Evolutionary conservation across 768 basidiomycete species (phyloP).

Genomic region (Kwoniella mangroviensis): DNA sequence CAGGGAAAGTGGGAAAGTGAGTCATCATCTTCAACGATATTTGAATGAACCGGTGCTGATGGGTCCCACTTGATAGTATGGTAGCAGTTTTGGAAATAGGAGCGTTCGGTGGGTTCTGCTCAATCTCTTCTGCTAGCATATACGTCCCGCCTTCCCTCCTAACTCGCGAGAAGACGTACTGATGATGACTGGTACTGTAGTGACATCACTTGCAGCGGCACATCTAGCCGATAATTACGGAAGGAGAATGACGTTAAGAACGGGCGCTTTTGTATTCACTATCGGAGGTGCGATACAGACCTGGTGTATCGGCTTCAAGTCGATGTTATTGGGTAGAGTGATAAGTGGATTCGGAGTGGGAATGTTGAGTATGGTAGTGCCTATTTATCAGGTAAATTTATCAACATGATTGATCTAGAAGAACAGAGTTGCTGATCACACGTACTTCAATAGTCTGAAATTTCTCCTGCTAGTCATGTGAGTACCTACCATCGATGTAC

Average conservation of each 20-base stretch:
- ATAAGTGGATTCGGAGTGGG: constrained; percentile 89
- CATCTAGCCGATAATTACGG: constrained; percentile 85
- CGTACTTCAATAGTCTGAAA: constrained; percentile 72
- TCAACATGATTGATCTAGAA: too few relatives aligned
- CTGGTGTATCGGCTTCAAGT: constrained; percentile 75
- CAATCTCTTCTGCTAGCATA: background rate
- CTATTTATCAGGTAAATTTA: constrained; percentile 45
- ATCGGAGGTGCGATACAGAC: constrained; percentile 81
- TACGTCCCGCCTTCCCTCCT: background rate
- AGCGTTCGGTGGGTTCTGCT: constrained; percentile 71
- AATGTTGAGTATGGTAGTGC: constrained; percentile 71
- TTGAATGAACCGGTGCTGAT: background rate
- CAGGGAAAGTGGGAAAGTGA: constrained; percentile 74
- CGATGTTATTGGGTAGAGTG: constrained; percentile 82
- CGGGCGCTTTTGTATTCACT: constrained; percentile 81
- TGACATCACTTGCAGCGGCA: constrained; percentile 87
- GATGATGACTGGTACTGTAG: too few relatives aligned
- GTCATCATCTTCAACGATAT: background rate
- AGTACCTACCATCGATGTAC: constrained; percentile 39
- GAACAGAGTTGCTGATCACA: too few relatives aligned
- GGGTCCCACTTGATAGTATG: constrained; percentile 61
- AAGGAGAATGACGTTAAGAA: constrained; percentile 78
- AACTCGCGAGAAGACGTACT: background rate
- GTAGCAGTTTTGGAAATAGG: constrained; percentile 93
- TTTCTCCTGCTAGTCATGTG: constrained; percentile 88